These are phyloP conservation scores for Pneumocystis oryctolagi DNA, from an alignment of 1,139 yeast genomes.

Conservation along the genomic window DNA sequence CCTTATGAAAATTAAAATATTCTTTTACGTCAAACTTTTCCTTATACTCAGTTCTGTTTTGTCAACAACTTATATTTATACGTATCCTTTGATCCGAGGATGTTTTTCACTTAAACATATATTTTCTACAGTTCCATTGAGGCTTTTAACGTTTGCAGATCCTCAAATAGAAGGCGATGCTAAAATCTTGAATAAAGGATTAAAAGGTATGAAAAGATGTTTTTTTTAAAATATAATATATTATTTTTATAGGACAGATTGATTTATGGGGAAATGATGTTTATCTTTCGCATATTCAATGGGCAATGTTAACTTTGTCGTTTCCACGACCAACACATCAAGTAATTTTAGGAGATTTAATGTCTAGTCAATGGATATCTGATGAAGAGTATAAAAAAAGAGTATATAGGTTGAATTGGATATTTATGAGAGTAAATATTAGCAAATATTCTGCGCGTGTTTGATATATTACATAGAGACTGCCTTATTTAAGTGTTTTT, in stretches of 20 bases:
- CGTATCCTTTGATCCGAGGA: background rate
- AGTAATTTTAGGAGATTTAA: slow-evolving; percentile 71
- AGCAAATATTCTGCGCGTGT: background rate
- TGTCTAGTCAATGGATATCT: slow-evolving; percentile 90
- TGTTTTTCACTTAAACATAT: background rate
- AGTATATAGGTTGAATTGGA: slow-evolving; percentile 44
- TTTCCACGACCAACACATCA: slow-evolving; percentile 51
- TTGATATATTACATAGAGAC: slow-evolving; percentile 16
- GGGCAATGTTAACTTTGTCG: slow-evolving; percentile 5
- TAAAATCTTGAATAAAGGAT: background rate
- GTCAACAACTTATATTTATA: background rate
- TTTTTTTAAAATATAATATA: background rate
- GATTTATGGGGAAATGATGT: slow-evolving; percentile 11
- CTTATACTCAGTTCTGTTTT: background rate
- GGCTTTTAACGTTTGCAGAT: background rate
- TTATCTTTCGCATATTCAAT: slow-evolving; percentile 8
- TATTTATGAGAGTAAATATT: slow-evolving; percentile 25
- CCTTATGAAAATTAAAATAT: background rate
- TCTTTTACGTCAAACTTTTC: background rate
- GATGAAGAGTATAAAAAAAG: slow-evolving; percentile 75
- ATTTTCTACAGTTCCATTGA: background rate
- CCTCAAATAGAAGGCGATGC: background rate
- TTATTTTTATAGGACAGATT: slow-evolving; percentile 1
- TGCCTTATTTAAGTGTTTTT: slow-evolving; percentile 42
- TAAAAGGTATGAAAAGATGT: background rate